Percentiles rank a stretch among this genome's conserved stretches.
phyloP scores from a whole-genome alignment of 129 eudicot genomes.

The Chrysanthemum seticuspe region DNA sequence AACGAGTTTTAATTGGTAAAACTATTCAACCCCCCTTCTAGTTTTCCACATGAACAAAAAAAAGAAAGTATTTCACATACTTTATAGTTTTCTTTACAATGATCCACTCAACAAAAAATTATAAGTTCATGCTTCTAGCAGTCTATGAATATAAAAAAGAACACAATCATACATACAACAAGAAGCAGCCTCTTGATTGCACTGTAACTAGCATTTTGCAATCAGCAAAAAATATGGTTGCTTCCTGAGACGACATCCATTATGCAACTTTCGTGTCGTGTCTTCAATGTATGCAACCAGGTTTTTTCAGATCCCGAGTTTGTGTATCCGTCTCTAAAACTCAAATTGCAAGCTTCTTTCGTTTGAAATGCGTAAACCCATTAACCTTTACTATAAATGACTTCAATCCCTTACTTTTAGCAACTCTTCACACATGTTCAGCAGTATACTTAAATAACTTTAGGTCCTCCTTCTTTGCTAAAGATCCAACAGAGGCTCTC shows the following conservation, averaged over 20 bases:
- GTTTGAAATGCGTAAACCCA: slow-evolving; percentile 66
- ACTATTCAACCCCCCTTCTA: too few species aligned
- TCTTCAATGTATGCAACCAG: slow-evolving; percentile 71
- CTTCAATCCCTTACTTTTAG: slow-evolving; percentile 48
- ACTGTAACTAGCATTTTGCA: too few species aligned
- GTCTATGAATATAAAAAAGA: too few species aligned
- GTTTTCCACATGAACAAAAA: too few species aligned
- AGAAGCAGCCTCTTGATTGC: too few species aligned
- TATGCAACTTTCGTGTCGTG: slow-evolving; percentile 69
- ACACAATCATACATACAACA: too few species aligned
- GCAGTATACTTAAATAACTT: slow-evolving; percentile 52
- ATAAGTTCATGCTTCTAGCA: too few species aligned
- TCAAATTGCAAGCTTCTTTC: slow-evolving; percentile 65
- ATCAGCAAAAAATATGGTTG: not conserved
- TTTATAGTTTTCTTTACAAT: too few species aligned
- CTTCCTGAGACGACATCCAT: slow-evolving; percentile 78
- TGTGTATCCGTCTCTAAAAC: slow-evolving; percentile 74
- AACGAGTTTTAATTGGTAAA: too few species aligned
- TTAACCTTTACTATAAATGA: slow-evolving; percentile 74
- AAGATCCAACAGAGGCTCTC: slow-evolving; percentile 50
- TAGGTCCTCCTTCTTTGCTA: slow-evolving; percentile 54
- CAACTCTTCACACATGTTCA: slow-evolving; percentile 66
- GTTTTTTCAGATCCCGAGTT: slow-evolving; percentile 35
- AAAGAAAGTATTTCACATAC: too few species aligned
- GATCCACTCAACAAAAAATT: too few species aligned